Base-by-base conservation (phyloP, 1,139 yeast species). In the Saccharomyces hybrid region DNA sequence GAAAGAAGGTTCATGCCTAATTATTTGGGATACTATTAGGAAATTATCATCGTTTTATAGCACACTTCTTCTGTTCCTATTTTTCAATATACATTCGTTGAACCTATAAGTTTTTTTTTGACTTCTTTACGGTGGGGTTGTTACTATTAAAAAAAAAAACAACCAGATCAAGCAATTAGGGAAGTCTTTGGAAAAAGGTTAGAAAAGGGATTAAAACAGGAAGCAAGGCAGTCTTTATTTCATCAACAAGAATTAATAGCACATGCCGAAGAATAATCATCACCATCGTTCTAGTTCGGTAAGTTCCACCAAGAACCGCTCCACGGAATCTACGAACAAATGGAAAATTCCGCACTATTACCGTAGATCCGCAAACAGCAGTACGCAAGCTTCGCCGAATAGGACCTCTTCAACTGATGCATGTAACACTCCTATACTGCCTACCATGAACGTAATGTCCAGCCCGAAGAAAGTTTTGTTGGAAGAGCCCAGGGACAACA, bases 341-440 rank as follows among this genome's bases (percentile, higher is more conserved):
- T 67, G 70, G 70, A 66, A 64, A 54, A 67, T 67, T 41, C 70
- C 70, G n/a, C 70, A 67, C 53, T 67, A 67, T 51, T 67, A 67
- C 52, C 61, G 65, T 42, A 62, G 65, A 52, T 56, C 60, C 34
- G 34, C 34, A 31, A 31, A 4, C 5, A 50, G 53, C 23, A 51
- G 55, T 4, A 53, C 28, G 23, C 46, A 51, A 11, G 49, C 34
- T 20, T 51, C 54, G 5, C 48, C 58, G 29, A 51, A 46, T 27
- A 47, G 51, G 9, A 32, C 51, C n/a, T 48, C 51, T 41, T 49
- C 53, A 11, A 50, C 42, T 23, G 53, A 54, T 28, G 51, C 42
- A 25, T 50, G 47, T 20, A 50, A 27, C 47, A 48, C 51, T 11
- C 20, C n/a, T 20, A 31, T 46, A 38, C 34, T 31, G 4, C 62